These are phyloP conservation scores for Blastosporella zonata DNA, from an alignment of 1,284 basidiomycete genomes.

Conservation along the genomic window DNA sequence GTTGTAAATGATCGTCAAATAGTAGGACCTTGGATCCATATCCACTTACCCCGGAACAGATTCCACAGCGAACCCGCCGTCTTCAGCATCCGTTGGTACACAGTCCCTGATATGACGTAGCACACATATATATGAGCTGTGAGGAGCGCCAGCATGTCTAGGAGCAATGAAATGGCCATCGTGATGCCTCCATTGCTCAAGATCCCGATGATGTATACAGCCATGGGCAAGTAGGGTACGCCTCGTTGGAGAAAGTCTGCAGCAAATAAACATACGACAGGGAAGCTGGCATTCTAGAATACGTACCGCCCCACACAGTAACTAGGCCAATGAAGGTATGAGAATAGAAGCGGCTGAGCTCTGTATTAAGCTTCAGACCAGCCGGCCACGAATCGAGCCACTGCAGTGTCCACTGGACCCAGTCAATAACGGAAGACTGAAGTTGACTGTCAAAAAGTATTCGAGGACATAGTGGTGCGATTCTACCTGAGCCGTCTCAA, in stretches of 20 bases:
- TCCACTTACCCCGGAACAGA: constrained; percentile 82
- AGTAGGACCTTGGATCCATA: neutral
- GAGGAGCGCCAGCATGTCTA: constrained; percentile 65
- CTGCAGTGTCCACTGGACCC: constrained; percentile 53
- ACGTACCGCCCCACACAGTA: constrained; percentile 66
- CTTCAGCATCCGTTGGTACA: constrained; percentile 65
- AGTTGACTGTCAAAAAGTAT: neutral
- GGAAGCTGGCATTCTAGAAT: neutral
- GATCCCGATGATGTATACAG: constrained; percentile 51
- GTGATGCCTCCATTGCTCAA: constrained; percentile 68
- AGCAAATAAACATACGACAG: constrained; percentile 4
- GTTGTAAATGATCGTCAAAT: neutral
- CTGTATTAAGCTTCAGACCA: constrained; percentile 94
- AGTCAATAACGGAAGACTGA: constrained; percentile 35
- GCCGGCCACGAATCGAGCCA: constrained; percentile 98
- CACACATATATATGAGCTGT: constrained; percentile 77
- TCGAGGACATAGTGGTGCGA: neutral
- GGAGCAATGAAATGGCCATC: constrained; percentile 61
- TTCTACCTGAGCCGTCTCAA: constrained; percentile 41
- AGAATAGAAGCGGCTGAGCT: constrained; percentile 82
- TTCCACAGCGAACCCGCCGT: constrained; percentile 80
- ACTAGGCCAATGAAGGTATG: constrained; percentile 65
- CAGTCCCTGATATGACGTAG: constrained; percentile 61
- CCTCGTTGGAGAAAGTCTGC: constrained; percentile 36
- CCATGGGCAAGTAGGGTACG: constrained; percentile 41